Evolutionary conservation across 2,329 filamentous ascomycete genomes (phyloP), one percentile per base, ranked within the genome.

Genomic region (Sporothrix phasma): DNA sequence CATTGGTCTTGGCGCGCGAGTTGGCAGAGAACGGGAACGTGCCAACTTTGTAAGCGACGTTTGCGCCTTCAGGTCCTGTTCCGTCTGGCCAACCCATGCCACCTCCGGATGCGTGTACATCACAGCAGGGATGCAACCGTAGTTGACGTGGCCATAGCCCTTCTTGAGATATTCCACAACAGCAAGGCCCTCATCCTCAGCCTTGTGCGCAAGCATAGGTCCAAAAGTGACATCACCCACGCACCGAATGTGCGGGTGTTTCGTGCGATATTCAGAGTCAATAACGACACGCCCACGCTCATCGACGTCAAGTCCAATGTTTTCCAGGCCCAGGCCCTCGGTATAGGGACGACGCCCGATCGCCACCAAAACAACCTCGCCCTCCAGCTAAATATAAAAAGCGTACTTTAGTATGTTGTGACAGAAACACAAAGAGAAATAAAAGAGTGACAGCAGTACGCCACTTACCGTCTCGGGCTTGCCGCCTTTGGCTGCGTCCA

Each of bases 91-190:
- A 54, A 99, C 94, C 94, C 94, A 99, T 41, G 94, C 92, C 69
- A 97, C 94, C 78, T 99, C 94, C 39, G 94, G 94, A 80, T 97
- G 88, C 11, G 94, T 97, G 85, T 99, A 99, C 94, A 99, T 99
- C 79, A 99, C 94, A 39, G 90, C 94, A 69, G 94, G 94, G 74
- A 99, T 99, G 76, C 89, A 90, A 73, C 86, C 90, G 80, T 99
- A 99, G 88, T 99, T 99, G 79, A 99, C 94, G 78, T 99, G 94
- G 65, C 94, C 94, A 78, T 95, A 89, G 69, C 92, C 92, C 83
- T 97, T 97, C 81, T 90, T 93, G 78, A 99, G 94, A 82, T 92
- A 97, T 79, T 99, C 94, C 68, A 97, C 83, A 65, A 88, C 93
- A 37, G 94, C 94, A 68, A 97, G 92, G 66, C 85, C 94, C 80